phyloP scores from a whole-genome alignment of 164 flowering plant species.

The Nymphaea colorata region DNA sequence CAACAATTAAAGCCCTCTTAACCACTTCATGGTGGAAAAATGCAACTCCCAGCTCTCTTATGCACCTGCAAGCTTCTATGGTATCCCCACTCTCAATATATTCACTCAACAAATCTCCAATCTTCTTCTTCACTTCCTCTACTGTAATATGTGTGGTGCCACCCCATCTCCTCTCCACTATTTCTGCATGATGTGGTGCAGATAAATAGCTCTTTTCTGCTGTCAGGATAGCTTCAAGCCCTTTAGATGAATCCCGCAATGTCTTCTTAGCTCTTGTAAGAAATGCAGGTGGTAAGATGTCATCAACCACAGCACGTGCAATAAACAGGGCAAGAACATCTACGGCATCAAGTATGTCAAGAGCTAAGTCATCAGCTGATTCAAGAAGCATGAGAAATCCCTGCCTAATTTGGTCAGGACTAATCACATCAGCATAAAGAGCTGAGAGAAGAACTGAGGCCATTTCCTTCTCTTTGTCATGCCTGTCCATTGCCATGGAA shows the following conservation, averaged over 20 bases:
- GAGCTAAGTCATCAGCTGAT: constrained; percentile 85
- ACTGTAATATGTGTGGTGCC: constrained; percentile 86
- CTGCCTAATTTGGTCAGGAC: constrained; percentile 67
- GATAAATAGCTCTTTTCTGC: constrained; percentile 97
- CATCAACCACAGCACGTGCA: constrained; percentile 98
- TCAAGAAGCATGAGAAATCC: constrained; percentile 90
- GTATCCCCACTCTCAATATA: constrained; percentile 87
- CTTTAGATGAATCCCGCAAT: constrained; percentile 66
- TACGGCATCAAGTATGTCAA: constrained; percentile 87
- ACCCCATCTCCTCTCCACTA: constrained; percentile 92
- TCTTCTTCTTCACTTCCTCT: constrained; percentile 90
- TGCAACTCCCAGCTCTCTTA: constrained; percentile 73
- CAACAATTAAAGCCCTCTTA: constrained; percentile 72
- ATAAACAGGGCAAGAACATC: constrained; percentile 79
- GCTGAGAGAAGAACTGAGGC: constrained; percentile 93
- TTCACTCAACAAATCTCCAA: constrained; percentile 66
- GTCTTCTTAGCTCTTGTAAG: constrained; percentile 59
- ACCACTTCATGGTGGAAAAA: constrained; percentile 98
- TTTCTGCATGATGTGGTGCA: constrained; percentile 99
- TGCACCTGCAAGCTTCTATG: constrained; percentile 84
- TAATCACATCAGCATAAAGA: constrained; percentile 85
- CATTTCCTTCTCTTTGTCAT: constrained; percentile 98
- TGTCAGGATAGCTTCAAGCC: constrained; percentile 57
- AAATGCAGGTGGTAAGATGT: constrained; percentile 91
- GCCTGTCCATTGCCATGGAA: constrained; percentile 94